Conservation (phyloP, 495 filamentous ascomycete genomes). For the Penicillium coprophilum region DNA sequence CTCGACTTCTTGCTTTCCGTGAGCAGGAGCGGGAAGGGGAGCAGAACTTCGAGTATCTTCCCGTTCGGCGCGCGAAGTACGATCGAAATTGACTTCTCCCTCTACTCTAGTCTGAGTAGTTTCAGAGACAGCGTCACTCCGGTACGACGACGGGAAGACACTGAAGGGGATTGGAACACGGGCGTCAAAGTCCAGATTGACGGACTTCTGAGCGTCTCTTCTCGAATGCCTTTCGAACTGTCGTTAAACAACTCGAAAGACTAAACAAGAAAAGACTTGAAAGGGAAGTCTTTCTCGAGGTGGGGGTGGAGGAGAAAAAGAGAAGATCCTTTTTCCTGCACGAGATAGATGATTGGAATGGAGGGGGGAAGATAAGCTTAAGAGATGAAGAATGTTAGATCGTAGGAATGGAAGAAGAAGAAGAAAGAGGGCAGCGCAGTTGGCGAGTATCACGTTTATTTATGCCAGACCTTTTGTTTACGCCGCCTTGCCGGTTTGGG, state of each 20-base stretch:
- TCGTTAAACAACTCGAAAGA: slow-evolving; percentile 75
- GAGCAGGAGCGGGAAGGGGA: slow-evolving; percentile 65
- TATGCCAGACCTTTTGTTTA: slow-evolving; percentile 31
- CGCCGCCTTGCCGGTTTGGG: slow-evolving; percentile 30
- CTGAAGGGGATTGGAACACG: slow-evolving; percentile 98
- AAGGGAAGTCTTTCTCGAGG: slow-evolving; percentile 47
- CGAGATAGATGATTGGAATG: slow-evolving; percentile 9
- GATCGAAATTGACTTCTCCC: slow-evolving; percentile 82
- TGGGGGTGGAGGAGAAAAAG: slow-evolving; percentile 14
- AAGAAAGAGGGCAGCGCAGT: slow-evolving; percentile 14
- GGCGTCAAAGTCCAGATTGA: slow-evolving; percentile 99
- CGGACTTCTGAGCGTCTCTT: slow-evolving; percentile 80
- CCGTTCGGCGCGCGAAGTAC: slow-evolving; percentile 81
- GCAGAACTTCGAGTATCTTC: slow-evolving; percentile 77
- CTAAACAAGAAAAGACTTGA: slow-evolving; percentile 84
- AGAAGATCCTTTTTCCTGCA: slow-evolving; percentile 18
- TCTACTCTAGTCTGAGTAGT: slow-evolving; percentile 80
- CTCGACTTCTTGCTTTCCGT: slow-evolving; percentile 78
- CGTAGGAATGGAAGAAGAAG: slow-evolving; percentile 14
- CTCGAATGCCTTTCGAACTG: slow-evolving; percentile 91
- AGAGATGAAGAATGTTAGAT: slow-evolving; percentile 6
- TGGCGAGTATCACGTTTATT: slow-evolving; percentile 17
- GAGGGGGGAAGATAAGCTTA: slow-evolving; percentile 11
- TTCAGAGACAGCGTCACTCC: slow-evolving; percentile 82
- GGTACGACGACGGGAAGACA: slow-evolving; percentile 98